phyloP scores from a whole-genome alignment of 1,284 basidiomycete species.

The Phenoliferia sp. region DNA sequence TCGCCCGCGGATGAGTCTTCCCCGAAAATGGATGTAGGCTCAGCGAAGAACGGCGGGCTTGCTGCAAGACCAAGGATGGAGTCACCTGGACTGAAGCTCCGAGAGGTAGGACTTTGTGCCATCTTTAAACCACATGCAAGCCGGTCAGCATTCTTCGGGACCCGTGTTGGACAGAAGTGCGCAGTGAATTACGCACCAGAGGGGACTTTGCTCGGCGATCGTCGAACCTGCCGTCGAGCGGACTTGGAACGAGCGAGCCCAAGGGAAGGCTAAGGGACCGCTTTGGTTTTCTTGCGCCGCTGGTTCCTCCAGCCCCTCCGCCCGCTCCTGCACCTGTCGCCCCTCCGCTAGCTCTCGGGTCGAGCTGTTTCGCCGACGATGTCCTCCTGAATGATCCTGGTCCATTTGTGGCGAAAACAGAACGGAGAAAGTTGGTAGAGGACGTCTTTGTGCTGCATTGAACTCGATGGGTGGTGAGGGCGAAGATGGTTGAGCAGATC shows the following conservation, averaged over 20 bases:
- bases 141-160: no score
- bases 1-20: conserved; percentile 5
- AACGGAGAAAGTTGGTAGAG: conserved; percentile 3
- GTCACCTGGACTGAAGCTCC: background rate
- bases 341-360: background rate
- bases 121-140: no score
- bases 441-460: conserved; percentile 1
- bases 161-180: no score
- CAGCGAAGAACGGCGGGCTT: background rate
- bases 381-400: background rate
- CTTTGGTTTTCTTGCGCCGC: background rate
- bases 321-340: no score
- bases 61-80: background rate
- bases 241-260: background rate
- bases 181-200: no score
- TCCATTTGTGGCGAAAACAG: conserved; percentile 6
- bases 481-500: conserved; percentile 9
- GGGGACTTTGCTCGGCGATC: background rate
- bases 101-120: background rate
- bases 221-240: background rate
- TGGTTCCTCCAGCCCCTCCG: no score
- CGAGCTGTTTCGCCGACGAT: background rate
- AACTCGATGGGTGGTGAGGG: conserved; percentile 4
- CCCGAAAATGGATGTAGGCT: background rate
- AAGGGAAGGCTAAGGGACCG: background rate